phyloP scores from a whole-genome alignment of 202 grass and related monocot genomes.

The Schoenoplectus tabernaemontani region DNA sequence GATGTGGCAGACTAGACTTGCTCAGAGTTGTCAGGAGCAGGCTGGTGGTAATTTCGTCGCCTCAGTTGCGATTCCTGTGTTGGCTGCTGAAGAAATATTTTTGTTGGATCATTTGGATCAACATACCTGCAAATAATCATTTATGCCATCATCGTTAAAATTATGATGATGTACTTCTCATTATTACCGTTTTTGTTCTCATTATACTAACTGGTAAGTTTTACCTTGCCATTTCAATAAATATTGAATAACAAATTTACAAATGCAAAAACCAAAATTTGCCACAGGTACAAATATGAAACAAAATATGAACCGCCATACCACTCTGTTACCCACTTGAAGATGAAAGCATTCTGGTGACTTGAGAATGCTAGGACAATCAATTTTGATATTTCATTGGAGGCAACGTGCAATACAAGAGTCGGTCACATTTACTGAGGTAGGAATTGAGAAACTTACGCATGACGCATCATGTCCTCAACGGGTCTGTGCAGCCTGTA shows the following conservation, averaged over 20 bases:
- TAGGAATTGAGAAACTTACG: slow-evolving; percentile 40
- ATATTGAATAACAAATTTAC: neutral
- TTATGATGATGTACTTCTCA: neutral
- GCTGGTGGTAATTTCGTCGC: slow-evolving; percentile 71
- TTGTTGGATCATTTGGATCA: slow-evolving; percentile 90
- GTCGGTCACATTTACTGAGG: neutral
- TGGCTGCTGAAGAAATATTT: slow-evolving; percentile 96
- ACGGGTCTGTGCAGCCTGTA: slow-evolving; percentile 82
- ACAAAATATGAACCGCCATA: neutral
- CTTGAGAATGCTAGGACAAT: neutral
- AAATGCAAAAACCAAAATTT: neutral
- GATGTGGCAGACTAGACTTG: neutral
- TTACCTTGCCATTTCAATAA: neutral
- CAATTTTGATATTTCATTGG: neutral
- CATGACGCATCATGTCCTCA: slow-evolving; percentile 80
- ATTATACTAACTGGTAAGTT: neutral
- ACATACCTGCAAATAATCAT: slow-evolving; percentile 50
- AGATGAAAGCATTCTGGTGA: too few relatives aligned
- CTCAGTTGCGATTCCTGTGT: slow-evolving; percentile 75
- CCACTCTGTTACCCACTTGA: neutral
- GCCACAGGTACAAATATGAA: neutral
- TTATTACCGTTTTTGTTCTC: neutral
- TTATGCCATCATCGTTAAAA: neutral
- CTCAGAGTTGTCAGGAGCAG: slow-evolving; percentile 25
- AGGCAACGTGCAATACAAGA: neutral